Conservation (phyloP, 495 filamentous ascomycete species). For the Elaphomyces granulatus region DNA sequence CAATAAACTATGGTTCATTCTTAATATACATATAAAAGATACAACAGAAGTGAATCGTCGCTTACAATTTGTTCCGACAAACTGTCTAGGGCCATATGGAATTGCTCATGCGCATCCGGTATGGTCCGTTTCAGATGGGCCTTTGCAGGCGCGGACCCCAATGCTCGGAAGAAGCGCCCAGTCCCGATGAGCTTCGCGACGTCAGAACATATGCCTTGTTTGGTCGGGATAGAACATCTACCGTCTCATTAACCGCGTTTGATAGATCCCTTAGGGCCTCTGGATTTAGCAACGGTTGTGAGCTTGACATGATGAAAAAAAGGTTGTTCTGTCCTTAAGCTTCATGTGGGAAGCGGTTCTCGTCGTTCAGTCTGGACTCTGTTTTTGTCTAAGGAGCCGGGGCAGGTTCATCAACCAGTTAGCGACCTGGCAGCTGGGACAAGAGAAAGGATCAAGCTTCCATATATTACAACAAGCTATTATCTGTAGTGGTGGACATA, state of each 20-base stretch:
- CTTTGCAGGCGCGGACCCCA: slow-evolving; percentile 22
- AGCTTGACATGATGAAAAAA: neutral
- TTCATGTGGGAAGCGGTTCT: slow-evolving; percentile 10
- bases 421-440: too few species aligned
- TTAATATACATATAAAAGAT: slow-evolving; percentile 4
- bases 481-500: too few species aligned
- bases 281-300: slow-evolving; percentile 14
- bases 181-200: slow-evolving; percentile 32
- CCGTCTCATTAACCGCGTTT: slow-evolving; percentile 32
- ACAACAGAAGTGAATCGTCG: slow-evolving; percentile 5
- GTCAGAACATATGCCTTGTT: slow-evolving; percentile 12
- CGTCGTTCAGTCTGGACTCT: too few species aligned
- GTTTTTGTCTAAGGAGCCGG: too few species aligned
- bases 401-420: too few species aligned
- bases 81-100: slow-evolving; percentile 35
- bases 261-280: slow-evolving; percentile 30
- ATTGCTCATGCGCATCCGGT: slow-evolving; percentile 31
- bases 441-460: too few species aligned
- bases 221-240: slow-evolving; percentile 9
- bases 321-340: slow-evolving; percentile 10
- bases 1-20: slow-evolving; percentile 26
- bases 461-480: too few species aligned
- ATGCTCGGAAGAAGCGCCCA: slow-evolving; percentile 31
- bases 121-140: slow-evolving; percentile 29
- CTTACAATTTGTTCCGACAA: slow-evolving; percentile 40